Conservation (phyloP, 306 rosid species). For the Dryas alaskensis region DNA sequence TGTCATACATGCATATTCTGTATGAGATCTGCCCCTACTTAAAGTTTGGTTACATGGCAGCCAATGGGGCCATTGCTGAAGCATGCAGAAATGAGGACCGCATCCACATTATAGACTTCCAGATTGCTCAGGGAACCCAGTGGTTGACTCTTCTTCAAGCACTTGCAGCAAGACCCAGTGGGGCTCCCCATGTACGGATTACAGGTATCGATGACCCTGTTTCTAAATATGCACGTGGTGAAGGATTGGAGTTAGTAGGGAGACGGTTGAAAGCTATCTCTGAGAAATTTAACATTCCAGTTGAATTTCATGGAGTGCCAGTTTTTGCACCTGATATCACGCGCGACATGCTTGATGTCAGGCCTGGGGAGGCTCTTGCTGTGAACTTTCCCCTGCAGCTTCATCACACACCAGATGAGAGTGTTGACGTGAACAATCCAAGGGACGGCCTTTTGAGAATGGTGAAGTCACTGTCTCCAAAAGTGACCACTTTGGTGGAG, state of each 20-base stretch:
- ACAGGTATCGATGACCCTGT: constrained; percentile 88
- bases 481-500: constrained; percentile 79
- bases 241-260: constrained; percentile 65
- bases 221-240: constrained; percentile 73
- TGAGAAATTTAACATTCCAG: constrained; percentile 56
- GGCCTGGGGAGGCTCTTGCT: constrained; percentile 84
- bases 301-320: constrained; percentile 81
- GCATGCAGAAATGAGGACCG: constrained; percentile 79
- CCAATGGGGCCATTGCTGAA: constrained; percentile 94
- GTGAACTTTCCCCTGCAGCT: constrained; percentile 93
- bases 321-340: constrained; percentile 65
- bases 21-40: constrained; percentile 91
- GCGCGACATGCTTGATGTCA: constrained; percentile 63
- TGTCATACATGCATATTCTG: constrained; percentile 82
- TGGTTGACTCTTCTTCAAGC: constrained; percentile 98
- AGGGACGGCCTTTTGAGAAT: constrained; percentile 79
- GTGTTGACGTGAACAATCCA: constrained; percentile 78
- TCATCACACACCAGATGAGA: constrained; percentile 96
- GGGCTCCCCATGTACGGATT: constrained; percentile 82
- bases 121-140: constrained; percentile 84
- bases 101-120: constrained; percentile 90
- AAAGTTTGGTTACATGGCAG: constrained; percentile 98
- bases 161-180: constrained; percentile 85
- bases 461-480: constrained; percentile 79
- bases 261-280: constrained; percentile 59